Percentiles rank a stretch among this genome's conserved stretches.
Evolutionary conservation across 1,284 basidiomycete genomes (phyloP).

Genomic region (Leccinum fuscescens): DNA sequence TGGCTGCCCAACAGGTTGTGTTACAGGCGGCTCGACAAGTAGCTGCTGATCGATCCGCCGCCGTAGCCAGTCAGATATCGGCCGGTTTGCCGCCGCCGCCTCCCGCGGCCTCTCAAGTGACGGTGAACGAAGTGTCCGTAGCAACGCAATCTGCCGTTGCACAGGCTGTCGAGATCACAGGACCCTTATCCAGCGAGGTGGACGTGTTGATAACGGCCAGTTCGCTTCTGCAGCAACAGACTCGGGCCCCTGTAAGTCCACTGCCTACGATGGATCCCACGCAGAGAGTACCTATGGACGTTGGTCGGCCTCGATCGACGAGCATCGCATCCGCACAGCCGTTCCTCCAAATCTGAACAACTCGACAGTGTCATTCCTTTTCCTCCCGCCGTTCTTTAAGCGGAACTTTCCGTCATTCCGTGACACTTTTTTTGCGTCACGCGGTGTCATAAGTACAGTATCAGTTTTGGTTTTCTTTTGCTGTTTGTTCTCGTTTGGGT

Average conservation of each 20-base stretch:
- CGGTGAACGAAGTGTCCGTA: constrained; percentile 72
- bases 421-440: constrained; percentile 18
- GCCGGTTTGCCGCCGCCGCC: constrained; percentile 40
- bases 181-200: constrained; percentile 37
- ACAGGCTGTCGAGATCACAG: constrained; percentile 41
- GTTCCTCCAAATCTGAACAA: constrained; percentile 21
- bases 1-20: constrained; percentile 75
- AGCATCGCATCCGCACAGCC: constrained; percentile 23
- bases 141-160: constrained; percentile 61
- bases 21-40: constrained; percentile 72
- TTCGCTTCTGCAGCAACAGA: constrained; percentile 36
- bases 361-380: constrained; percentile 18
- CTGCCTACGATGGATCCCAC: constrained; percentile 29
- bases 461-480: constrained; percentile 17
- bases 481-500: constrained; percentile 26
- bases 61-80: constrained; percentile 39
- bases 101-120: constrained; percentile 55
- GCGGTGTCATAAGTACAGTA: constrained; percentile 20
- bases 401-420: constrained; percentile 20
- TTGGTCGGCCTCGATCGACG: constrained; percentile 28
- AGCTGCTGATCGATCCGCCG: constrained; percentile 52
- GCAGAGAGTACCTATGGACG: constrained; percentile 29
- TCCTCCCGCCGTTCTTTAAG: constrained; percentile 23
- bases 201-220: constrained; percentile 36
- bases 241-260: constrained; percentile 31